These are phyloP conservation scores for Jimgerdemannia flammicorona DNA, from an alignment of 192 early-diverging fungal genomes.

Conservation along the genomic window DNA sequence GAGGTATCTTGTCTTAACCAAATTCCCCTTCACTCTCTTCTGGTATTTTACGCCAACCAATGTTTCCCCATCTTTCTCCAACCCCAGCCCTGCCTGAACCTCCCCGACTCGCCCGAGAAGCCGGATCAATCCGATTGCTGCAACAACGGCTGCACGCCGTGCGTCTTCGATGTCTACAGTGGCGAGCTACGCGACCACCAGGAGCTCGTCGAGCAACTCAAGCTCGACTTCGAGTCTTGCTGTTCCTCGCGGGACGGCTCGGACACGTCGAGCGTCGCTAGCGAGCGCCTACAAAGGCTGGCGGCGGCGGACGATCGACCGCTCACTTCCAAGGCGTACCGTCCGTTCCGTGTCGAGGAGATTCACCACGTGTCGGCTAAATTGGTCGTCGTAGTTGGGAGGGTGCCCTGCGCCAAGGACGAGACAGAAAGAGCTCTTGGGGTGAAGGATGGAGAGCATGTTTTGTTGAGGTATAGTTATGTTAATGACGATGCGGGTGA, in stretches of 20 bases:
- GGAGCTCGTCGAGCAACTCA: not conserved
- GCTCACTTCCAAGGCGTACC: not conserved
- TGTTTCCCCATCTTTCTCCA: not conserved
- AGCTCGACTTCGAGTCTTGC: conserved; percentile 14
- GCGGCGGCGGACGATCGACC: not conserved
- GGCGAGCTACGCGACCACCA: conserved; percentile 19
- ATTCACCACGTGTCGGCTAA: not conserved
- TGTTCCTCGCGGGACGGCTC: not conserved
- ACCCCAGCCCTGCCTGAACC: conserved; percentile 9
- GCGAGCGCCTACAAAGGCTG: not conserved
- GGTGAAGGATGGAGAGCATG: not conserved
- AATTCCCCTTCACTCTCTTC: not conserved
- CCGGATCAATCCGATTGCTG: conserved; percentile 38
- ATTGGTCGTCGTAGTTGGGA: not conserved
- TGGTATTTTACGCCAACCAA: not conserved
- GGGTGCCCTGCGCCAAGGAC: not conserved
- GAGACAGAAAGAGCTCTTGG: not conserved
- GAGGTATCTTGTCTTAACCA: not conserved
- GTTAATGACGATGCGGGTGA: not conserved
- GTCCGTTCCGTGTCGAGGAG: not conserved
- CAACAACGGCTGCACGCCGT: conserved; percentile 39
- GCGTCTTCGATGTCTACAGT: conserved; percentile 36
- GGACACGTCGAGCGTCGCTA: not conserved
- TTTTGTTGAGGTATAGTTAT: not conserved
- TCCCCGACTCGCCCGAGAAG: conserved; percentile 25